Evolutionary conservation across 2,329 filamentous ascomycete genomes (phyloP).

Genomic region (Cladobotryum protrusum): DNA sequence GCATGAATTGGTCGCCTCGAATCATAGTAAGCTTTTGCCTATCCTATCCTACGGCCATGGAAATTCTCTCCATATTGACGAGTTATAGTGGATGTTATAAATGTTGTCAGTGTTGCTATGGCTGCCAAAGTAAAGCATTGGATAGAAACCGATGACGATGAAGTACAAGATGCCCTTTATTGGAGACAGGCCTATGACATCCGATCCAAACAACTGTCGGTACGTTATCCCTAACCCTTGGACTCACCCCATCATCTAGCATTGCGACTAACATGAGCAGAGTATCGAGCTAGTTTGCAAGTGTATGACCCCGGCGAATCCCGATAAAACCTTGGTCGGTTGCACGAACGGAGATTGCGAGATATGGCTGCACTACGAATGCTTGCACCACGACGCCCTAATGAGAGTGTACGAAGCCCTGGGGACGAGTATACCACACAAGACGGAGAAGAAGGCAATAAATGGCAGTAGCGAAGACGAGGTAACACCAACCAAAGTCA

Average conservation of each 20-base stretch:
- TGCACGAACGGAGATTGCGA: constrained; percentile 50
- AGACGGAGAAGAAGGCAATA: constrained; percentile 9
- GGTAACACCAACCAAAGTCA: constrained; percentile 22
- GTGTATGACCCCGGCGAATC: constrained; percentile 55
- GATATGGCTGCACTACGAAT: constrained; percentile 59
- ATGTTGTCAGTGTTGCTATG: constrained; percentile 62
- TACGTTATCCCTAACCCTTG: constrained; percentile 29
- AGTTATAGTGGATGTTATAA: constrained; percentile 61
- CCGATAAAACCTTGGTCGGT: constrained; percentile 53
- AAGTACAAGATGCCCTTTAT: constrained; percentile 53
- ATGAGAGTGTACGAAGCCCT: constrained; percentile 44
- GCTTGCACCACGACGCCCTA: constrained; percentile 51
- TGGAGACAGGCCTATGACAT: constrained; percentile 60
- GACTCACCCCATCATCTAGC: constrained; percentile 17
- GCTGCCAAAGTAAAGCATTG: constrained; percentile 58
- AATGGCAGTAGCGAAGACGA: constrained; percentile 16
- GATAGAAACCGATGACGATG: constrained; percentile 62
- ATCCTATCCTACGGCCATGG: no score
- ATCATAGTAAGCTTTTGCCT: constrained; percentile 52
- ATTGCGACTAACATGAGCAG: constrained; percentile 24
- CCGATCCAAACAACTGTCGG: constrained; percentile 51
- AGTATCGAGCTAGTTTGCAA: constrained; percentile 51
- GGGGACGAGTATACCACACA: constrained; percentile 45
- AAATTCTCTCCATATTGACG: no score
- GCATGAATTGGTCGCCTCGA: constrained; percentile 64